Conservation (phyloP, 2,329 filamentous ascomycete genomes). For the Exserohilum rostratum region DNA sequence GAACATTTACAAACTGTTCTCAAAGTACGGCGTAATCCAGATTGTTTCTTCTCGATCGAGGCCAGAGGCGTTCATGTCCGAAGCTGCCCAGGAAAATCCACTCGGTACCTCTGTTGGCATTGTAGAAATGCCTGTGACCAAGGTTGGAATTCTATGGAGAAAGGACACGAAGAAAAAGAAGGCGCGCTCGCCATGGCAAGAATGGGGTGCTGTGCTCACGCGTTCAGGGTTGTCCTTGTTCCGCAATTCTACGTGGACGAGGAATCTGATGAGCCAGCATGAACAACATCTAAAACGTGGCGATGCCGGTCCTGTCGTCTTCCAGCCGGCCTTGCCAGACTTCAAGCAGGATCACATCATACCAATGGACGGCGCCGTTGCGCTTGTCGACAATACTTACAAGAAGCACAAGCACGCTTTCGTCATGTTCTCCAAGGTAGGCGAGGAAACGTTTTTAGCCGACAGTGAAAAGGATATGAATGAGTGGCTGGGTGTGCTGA, state of each 20-base stretch:
- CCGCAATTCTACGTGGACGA: conserved; percentile 90
- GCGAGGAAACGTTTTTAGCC: conserved; percentile 89
- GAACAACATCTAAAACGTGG: conserved; percentile 81
- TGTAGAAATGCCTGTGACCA: conserved; percentile 96
- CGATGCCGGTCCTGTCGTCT: conserved; percentile 78
- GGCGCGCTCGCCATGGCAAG: conserved; percentile 93
- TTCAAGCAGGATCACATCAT: conserved; percentile 95
- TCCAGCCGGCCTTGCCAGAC: conserved; percentile 85
- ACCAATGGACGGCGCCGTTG: conserved; percentile 91
- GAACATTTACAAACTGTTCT: conserved; percentile 85
- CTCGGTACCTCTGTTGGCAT: conserved; percentile 82
- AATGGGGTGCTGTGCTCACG: conserved; percentile 96
- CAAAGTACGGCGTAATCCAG: conserved; percentile 88
- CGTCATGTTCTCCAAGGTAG: conserved; percentile 78
- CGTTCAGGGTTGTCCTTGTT: conserved; percentile 98
- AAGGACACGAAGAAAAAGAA: conserved; percentile 95
- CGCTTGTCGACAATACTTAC: conserved; percentile 83
- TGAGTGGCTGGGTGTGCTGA: conserved; percentile 94
- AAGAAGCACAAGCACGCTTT: conserved; percentile 97
- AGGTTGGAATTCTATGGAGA: conserved; percentile 92
- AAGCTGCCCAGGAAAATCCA: conserved; percentile 82
- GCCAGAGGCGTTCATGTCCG: conserved; percentile 92
- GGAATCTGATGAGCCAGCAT: conserved; percentile 85
- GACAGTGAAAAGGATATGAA: conserved; percentile 92
- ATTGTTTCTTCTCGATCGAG: conserved; percentile 93